A percentile compares a stretch with the other conserved stretches of the same genome.
Conservation (phyloP, 1,284 basidiomycete genomes). For the Phellopilus nigrolimitatus region DNA sequence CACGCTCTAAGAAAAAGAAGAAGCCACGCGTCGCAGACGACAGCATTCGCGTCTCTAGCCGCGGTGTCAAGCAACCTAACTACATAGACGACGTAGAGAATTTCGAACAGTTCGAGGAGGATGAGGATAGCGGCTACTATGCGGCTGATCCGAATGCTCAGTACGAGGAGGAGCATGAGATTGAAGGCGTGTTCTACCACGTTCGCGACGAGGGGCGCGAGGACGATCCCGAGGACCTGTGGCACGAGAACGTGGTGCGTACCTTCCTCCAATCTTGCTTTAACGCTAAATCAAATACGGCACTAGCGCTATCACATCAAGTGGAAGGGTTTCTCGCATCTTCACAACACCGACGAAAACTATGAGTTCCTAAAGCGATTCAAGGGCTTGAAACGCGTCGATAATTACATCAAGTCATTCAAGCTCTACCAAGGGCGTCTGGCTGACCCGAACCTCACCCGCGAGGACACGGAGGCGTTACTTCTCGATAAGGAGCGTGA, state of each 20-base stretch:
- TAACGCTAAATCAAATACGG: too few relatives aligned
- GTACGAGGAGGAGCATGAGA: conserved; percentile 79
- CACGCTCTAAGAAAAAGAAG: conserved; percentile 84
- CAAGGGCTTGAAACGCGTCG: conserved; percentile 93
- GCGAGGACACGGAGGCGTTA: conserved; percentile 88
- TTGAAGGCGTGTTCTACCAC: conserved; percentile 82
- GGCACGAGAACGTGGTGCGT: conserved; percentile 81
- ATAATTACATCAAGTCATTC: conserved; percentile 97
- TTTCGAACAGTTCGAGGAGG: conserved; percentile 74
- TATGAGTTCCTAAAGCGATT: conserved; percentile 94
- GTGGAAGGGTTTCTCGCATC: conserved; percentile 91
- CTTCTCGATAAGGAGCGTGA: conserved; percentile 87
- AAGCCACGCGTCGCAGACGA: conserved; percentile 52
- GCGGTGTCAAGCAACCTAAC: conserved; percentile 79
- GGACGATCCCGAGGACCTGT: conserved; percentile 73
- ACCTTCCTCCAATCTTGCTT: conserved; percentile 16
- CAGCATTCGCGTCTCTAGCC: conserved; percentile 76
- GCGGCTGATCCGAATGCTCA: conserved; percentile 42
- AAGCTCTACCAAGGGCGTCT: conserved; percentile 72
- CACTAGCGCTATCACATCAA: conserved; percentile 95
- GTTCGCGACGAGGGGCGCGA: conserved; percentile 76
- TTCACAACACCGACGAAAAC: conserved; percentile 95
- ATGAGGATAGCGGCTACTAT: conserved; percentile 49
- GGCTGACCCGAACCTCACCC: conserved; percentile 62
- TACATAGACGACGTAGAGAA: conserved; percentile 83